A percentile compares a stretch with the other conserved stretches of the same genome.
Evolutionary conservation across 331 rosid genomes (phyloP).

Genomic region (Quercus phellos): DNA sequence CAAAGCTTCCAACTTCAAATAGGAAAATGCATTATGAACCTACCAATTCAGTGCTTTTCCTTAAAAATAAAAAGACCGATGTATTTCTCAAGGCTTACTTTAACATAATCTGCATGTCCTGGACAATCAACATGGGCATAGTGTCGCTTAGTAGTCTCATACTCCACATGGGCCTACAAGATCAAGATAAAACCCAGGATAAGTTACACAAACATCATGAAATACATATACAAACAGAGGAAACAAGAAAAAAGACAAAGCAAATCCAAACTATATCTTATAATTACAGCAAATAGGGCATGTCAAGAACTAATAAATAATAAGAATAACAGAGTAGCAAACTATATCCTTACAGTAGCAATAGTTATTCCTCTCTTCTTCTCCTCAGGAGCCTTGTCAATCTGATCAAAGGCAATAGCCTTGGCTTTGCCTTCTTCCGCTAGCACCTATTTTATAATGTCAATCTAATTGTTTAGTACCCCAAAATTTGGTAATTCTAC

Average conservation of each 20-base stretch:
- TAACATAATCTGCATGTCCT: constrained; percentile 93
- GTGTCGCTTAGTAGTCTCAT: constrained; percentile 75
- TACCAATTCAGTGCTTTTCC: neutral
- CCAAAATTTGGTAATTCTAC: too few relatives aligned
- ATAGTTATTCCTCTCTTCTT: constrained; percentile 93
- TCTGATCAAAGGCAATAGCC: constrained; percentile 85
- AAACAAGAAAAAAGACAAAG: too few relatives aligned
- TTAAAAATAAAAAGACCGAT: neutral
- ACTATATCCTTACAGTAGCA: constrained; percentile 60
- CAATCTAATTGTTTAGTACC: neutral
- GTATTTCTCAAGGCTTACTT: constrained; percentile 41
- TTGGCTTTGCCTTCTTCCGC: constrained; percentile 95
- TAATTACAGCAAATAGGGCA: too few relatives aligned
- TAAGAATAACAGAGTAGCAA: neutral
- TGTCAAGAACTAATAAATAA: too few relatives aligned
- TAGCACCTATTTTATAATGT: constrained; percentile 45
- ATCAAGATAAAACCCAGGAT: constrained; percentile 4
- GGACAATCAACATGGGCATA: constrained; percentile 95
- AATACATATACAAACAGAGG: neutral
- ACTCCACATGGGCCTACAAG: constrained; percentile 91
- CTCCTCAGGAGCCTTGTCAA: constrained; percentile 97
- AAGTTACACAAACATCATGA: neutral
- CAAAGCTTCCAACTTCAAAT: too few relatives aligned
- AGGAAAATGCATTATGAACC: too few relatives aligned
- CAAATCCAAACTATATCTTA: too few relatives aligned